phyloP scores from a whole-genome alignment of 164 flowering plant genomes.

The Tinospora cordifolia region DNA sequence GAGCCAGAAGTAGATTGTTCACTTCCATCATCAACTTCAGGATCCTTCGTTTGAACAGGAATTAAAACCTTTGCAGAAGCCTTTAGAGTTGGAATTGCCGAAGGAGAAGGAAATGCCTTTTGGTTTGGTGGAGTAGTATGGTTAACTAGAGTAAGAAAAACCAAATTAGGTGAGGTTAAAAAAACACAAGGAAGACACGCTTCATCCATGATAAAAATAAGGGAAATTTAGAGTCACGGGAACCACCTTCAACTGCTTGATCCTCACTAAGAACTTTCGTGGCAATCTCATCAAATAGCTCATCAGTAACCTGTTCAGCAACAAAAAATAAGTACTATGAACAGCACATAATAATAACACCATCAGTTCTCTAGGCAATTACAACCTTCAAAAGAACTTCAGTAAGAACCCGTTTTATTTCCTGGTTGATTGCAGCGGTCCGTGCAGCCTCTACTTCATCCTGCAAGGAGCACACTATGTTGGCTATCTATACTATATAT shows the following conservation, averaged over 20 bases:
- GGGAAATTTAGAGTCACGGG: neutral
- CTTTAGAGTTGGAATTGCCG: slow-evolving; percentile 32
- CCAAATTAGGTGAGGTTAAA: neutral
- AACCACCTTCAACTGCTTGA: slow-evolving; percentile 45
- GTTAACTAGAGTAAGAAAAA: slow-evolving; percentile 17
- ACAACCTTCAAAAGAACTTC: slow-evolving; percentile 90
- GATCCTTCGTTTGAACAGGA: slow-evolving; percentile 39
- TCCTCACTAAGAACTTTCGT: slow-evolving; percentile 76
- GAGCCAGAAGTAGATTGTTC: slow-evolving; percentile 44
- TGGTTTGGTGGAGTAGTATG: slow-evolving; percentile 19
- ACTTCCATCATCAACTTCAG: slow-evolving; percentile 29
- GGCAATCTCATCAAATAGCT: slow-evolving; percentile 97
- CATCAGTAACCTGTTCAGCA: slow-evolving; percentile 77
- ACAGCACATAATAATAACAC: neutral
- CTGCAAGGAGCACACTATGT: slow-evolving; percentile 30
- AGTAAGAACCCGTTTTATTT: slow-evolving; percentile 83
- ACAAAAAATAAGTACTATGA: slow-evolving; percentile 14
- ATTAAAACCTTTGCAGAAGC: slow-evolving; percentile 53
- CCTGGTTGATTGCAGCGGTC: slow-evolving; percentile 82
- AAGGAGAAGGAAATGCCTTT: slow-evolving; percentile 27
- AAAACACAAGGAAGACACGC: neutral
- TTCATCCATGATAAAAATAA: neutral
- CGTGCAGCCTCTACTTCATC: slow-evolving; percentile 74
- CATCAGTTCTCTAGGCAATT: slow-evolving; percentile 3
- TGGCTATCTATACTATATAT: neutral